Evolutionary conservation across 2,329 filamentous ascomycete species (phyloP), one percentile per base, ranked within the genome.

Genomic region (Aureobasidium mangrovei): DNA sequence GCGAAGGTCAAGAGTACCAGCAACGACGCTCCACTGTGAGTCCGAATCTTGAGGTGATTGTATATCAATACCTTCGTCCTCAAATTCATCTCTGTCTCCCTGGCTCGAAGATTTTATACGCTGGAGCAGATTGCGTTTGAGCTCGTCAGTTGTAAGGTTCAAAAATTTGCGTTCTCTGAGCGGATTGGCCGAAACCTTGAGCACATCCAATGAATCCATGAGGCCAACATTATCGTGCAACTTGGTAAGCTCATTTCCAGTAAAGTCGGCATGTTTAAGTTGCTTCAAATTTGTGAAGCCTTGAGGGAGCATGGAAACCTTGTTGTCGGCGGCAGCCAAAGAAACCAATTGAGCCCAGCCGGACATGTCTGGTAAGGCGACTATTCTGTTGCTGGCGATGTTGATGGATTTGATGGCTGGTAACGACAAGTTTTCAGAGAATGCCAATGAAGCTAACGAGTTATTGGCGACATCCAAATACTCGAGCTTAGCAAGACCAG

Each of bases 101-200:
- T 76, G 73, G 3, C 73, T 68, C 0, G 71, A 67, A 9, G 67
- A 63, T 65, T 83, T 79, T 57, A 91, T 72, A 28, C 88, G 80
- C 35, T 77, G 77, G 24, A 80, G 78, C 41, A 96, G 72, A 41
- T 84, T 81, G 40, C 80, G 79, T 69, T 95, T 95, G 58, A 97
- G 74, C 53, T 93, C 86, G 10, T 89, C 86, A 0, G 87, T 90
- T 26, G 79, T 79, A 72, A 94, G 87, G 0, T 81, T 85, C 10
- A 91, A 75, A 61, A 93, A 89, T 66, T 90, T 95, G 66, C 86
- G 90, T 66, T 96, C 90, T 10, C 87, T 79, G 10, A 98, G 73
- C 0, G 93, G 93, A 63, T 98, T 98, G n/a, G 89, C 90, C 41
- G 83, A 84, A 32, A 98, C 75, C 4, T 84, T 82, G 40, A 97